Base-by-base conservation (phyloP, 2,329 filamentous ascomycete species). In the Sporothrix inflata region DNA sequence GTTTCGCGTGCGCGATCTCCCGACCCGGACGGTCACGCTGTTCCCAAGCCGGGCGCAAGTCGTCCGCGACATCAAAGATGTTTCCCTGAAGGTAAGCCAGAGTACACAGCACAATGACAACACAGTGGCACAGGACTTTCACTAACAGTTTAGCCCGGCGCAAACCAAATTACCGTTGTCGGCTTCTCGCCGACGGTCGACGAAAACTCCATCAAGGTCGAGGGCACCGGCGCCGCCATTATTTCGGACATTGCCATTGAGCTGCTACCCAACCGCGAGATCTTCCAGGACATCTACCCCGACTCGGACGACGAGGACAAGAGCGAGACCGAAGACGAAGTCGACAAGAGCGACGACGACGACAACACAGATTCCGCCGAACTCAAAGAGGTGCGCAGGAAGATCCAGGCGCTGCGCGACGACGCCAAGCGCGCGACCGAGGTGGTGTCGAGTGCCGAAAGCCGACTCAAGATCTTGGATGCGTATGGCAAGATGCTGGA, bases 171-270 rank as follows among this genome's bases (percentile, higher is more conserved):
- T 71, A 85, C 83, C 16, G 84, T 90, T 66, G 78, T 85, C 60
- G 88, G 87, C 5, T 79, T 89, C 49, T 84, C 87, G 9, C 85
- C 86, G 2, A 84, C 82, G 1, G 82, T 85, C 9, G 85, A 89
- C 75, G 82, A 86, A 76, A 82, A 87, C 75, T 88, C 86, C 11
- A 86, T 90, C 79, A 88, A 88, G 75, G 84, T 90, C 45, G 87
- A 89, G 75, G 87, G 88, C 61, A 84, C 84, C 69, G 87, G 87
- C n/a, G 78, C 84, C 0, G 88, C 87, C 9, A 85, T 85, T 68
- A 88, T 90, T 76, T 87, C 85, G 12, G 89, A 92, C 76, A 90
- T 92, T 74, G 84, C 86, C 11, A 85, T 91, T 53, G 85, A 90
- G 73, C 81, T 87, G 7, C 80, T 90, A 11, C 84, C 85, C 1